Evolutionary conservation across 768 basidiomycete species (phyloP), one percentile per base, ranked within the genome.

Genomic region (Kwoniella dejecticola): DNA sequence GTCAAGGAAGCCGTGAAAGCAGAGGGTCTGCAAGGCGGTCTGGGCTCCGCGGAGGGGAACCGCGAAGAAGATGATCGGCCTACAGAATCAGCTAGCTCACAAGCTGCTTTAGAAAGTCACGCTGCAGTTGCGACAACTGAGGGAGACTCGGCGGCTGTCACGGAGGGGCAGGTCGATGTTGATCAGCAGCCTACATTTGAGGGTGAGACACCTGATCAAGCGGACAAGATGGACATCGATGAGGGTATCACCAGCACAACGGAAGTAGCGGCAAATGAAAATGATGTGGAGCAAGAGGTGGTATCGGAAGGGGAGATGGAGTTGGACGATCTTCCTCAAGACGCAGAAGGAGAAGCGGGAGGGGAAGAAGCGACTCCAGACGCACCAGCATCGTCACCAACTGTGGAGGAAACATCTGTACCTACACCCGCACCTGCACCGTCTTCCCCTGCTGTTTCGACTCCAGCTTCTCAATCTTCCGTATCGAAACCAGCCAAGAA

Each of bases 221-320:
- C 33, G 15, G 57, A 52, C 11, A 60, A 46, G 21, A 53, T 52
- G 59, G 59, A 60, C n/a, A 19, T 60, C 12, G 59, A 60, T 31
- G 36, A 29, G 24, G 11, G 33, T 7, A 17, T 8, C n/a, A 13
- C 47, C 33, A 11, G 11, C 7, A 48, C 33, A 36, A 36, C 33
- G 24, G 10, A 5, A 27, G 13, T 24, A 27, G 21, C 29, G 29
- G 23, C 24, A 26, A 27, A 13, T n/a, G 4, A 50, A 29, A 15
- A n/a, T 10, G 55, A 44, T 21, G 21, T 12, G 19, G 23, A 24
- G 40, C 17, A 42, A 23, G 40, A 24, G 13, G 45, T 4, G 24
- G 15, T 19, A 49, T 29, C 30, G 40, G 23, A 60, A n/a, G 57
- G 40, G 21, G 53, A 55, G 29, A 44, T 44, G 53, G 41, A 55